A percentile compares a stretch with the other conserved stretches of the same genome.
These are phyloP conservation scores for Penicillium coprophilum DNA, from an alignment of 495 filamentous ascomycete species.

Conservation along the genomic window DNA sequence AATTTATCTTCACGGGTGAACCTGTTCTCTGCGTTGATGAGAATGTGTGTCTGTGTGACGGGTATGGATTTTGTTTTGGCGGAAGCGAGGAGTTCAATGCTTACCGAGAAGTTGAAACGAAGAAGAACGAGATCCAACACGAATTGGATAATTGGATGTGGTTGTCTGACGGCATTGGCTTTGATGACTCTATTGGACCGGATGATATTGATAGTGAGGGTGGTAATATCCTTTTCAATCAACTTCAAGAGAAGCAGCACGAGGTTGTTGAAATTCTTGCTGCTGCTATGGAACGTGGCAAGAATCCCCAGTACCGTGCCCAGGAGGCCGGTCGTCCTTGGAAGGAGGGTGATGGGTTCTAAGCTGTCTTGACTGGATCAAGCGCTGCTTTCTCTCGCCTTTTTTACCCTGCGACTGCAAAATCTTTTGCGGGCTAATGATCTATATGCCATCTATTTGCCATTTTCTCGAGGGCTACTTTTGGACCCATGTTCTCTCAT, in stretches of 20 bases:
- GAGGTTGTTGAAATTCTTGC: constrained; percentile 34
- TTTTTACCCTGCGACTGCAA: neutral
- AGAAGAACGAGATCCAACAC: constrained; percentile 44
- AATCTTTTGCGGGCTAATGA: neutral
- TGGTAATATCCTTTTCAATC: constrained; percentile 14
- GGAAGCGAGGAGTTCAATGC: constrained; percentile 51
- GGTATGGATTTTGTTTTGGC: constrained; percentile 76
- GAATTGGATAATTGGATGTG: constrained; percentile 50
- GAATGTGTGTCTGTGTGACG: constrained; percentile 74
- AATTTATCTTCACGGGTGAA: constrained; percentile 63
- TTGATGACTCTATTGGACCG: constrained; percentile 32
- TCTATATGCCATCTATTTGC: constrained; percentile 5
- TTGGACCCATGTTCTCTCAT: neutral
- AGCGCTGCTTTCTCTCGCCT: neutral
- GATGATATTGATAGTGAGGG: constrained; percentile 33
- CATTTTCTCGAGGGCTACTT: neutral
- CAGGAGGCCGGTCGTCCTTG: constrained; percentile 51
- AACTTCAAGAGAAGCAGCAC: constrained; percentile 33
- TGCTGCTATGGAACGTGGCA: constrained; percentile 51
- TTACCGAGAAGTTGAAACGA: constrained; percentile 44
- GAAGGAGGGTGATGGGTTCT: constrained; percentile 56
- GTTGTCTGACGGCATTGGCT: constrained; percentile 36
- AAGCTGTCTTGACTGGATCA: constrained; percentile 9
- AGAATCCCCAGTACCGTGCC: constrained; percentile 52
- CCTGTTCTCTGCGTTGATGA: constrained; percentile 61